These are phyloP conservation scores for Hypoxylon sp. DNA, from an alignment of 2,329 filamentous ascomycete species.

Conservation along the genomic window DNA sequence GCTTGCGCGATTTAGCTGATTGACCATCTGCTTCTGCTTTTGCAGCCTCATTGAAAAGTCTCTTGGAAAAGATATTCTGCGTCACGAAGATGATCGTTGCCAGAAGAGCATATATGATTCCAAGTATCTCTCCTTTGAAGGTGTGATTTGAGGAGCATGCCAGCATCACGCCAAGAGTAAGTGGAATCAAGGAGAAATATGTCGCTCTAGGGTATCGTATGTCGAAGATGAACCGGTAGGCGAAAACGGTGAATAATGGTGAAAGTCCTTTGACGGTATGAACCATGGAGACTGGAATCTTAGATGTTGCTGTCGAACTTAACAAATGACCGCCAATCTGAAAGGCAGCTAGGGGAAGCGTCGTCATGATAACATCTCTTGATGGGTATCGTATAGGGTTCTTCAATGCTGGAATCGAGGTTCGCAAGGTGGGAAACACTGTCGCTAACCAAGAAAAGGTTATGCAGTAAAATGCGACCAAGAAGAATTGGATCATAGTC, in stretches of 20 bases:
- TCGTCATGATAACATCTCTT: constrained; percentile 85
- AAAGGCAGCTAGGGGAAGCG: constrained; percentile 91
- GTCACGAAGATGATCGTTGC: constrained; percentile 97
- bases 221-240: constrained; percentile 90
- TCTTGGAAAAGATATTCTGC: constrained; percentile 98
- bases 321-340: constrained; percentile 94
- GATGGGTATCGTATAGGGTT: constrained; percentile 87
- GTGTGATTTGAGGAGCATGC: constrained; percentile 87
- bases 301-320: constrained; percentile 92
- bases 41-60: constrained; percentile 94
- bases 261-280: constrained; percentile 99
- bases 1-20: constrained; percentile 77
- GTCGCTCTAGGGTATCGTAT: constrained; percentile 90
- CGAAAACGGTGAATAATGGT: constrained; percentile 93
- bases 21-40: constrained; percentile 83
- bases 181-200: constrained; percentile 89
- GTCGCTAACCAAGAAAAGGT: constrained; percentile 82
- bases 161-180: constrained; percentile 95
- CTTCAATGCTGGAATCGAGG: constrained; percentile 81
- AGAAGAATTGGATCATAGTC: constrained; percentile 92
- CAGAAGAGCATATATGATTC: constrained; percentile 89
- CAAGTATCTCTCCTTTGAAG: constrained; percentile 88
- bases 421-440: constrained; percentile 78
- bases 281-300: constrained; percentile 95
- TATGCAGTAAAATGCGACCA: constrained; percentile 91